Conservation (phyloP, 2,329 filamentous ascomycete genomes). For the Colletotrichum euphorbiae region DNA sequence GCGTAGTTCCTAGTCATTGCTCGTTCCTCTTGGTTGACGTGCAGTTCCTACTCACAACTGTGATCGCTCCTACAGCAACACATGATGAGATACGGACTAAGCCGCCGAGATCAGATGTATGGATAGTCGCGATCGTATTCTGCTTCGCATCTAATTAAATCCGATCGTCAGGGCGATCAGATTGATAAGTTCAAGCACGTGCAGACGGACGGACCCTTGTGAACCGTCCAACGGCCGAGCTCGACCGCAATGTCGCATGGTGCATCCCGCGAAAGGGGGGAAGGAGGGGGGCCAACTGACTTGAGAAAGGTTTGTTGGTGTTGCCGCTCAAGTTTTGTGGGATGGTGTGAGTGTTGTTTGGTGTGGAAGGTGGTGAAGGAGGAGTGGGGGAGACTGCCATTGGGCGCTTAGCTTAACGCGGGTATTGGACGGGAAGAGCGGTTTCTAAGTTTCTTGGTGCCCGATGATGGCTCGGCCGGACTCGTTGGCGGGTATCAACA, state of each 20-base stretch:
- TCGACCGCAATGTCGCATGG: constrained; percentile 10
- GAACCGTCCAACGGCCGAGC: constrained; percentile 12
- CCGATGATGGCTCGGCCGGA: constrained; percentile 24
- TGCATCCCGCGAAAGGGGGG: neutral
- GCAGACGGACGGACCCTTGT: constrained; percentile 11
- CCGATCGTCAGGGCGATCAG: constrained; percentile 16
- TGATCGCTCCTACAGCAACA: no score
- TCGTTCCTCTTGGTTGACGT: no score
- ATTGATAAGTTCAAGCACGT: constrained; percentile 2
- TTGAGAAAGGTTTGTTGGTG: neutral
- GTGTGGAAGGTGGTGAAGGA: neutral
- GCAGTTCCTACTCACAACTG: no score
- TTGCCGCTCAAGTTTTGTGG: neutral
- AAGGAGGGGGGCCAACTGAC: neutral
- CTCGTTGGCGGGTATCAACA: constrained; percentile 23
- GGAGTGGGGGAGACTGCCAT: neutral
- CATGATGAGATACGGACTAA: no score
- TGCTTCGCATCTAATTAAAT: neutral
- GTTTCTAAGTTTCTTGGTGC: constrained; percentile 21
- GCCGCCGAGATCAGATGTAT: neutral
- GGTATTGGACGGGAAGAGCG: constrained; percentile 25
- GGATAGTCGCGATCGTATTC: neutral
- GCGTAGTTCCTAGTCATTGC: no score
- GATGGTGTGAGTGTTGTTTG: neutral
- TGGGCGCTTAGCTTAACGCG: constrained; percentile 29